Evolutionary conservation across 2,329 filamentous ascomycete genomes (phyloP).

Genomic region (Rutstroemia sp.): DNA sequence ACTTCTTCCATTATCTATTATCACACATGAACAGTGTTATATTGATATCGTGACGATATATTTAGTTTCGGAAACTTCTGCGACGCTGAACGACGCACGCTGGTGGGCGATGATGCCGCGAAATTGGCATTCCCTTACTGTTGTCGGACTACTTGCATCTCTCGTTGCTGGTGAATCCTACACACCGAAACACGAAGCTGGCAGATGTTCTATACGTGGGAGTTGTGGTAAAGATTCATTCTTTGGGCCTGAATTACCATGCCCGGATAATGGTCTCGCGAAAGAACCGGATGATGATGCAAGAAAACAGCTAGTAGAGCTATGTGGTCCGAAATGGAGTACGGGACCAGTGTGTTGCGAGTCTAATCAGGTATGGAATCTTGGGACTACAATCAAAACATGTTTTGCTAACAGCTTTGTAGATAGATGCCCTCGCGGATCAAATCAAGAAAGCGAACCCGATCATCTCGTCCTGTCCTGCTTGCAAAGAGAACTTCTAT

Average conservation of each 20-base stretch:
- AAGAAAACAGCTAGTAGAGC: slow-evolving; percentile 68
- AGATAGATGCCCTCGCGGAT: slow-evolving; percentile 73
- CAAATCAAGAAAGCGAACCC: slow-evolving; percentile 83
- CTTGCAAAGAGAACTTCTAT: slow-evolving; percentile 97
- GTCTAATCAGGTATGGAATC: slow-evolving; percentile 57
- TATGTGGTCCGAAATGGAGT: slow-evolving; percentile 85
- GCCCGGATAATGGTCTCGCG: slow-evolving; percentile 82
- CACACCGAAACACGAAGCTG: slow-evolving; percentile 66
- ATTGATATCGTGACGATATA: too few relatives aligned
- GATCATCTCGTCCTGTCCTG: slow-evolving; percentile 88
- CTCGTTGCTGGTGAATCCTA: slow-evolving; percentile 22
- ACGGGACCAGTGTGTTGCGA: slow-evolving; percentile 80
- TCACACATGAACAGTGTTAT: too few relatives aligned
- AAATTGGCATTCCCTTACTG: slow-evolving; percentile 11
- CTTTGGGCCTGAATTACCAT: slow-evolving; percentile 85
- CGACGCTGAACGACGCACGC: slow-evolving; percentile 15
- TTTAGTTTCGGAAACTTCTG: not conserved
- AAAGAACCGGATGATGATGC: slow-evolving; percentile 63
- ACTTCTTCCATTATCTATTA: not conserved
- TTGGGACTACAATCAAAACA: not conserved
- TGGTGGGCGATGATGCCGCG: slow-evolving; percentile 12
- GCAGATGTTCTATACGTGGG: slow-evolving; percentile 82
- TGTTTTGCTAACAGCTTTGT: slow-evolving; percentile 7
- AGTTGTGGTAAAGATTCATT: slow-evolving; percentile 87
- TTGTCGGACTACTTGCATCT: slow-evolving; percentile 17